Base-by-base conservation (phyloP, 108 stramenopile species). In the Epithemia pelagica region DNA sequence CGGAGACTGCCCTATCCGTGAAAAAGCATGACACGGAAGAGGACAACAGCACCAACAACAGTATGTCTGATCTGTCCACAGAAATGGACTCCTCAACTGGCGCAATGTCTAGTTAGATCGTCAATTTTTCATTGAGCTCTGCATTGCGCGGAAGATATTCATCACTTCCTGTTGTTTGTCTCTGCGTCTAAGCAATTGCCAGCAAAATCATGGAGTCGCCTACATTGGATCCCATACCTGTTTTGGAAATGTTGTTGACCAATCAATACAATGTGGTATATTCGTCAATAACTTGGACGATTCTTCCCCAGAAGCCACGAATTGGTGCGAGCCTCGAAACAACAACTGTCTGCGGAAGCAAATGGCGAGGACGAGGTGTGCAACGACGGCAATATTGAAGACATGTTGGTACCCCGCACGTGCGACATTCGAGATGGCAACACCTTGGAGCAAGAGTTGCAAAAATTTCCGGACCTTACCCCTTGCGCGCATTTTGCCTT, bases 141-240 rank as follows among this genome's bases (percentile, higher is more conserved):
- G n/a, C n/a, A n/a, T n/a, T n/a, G n/a, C n/a, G n/a, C n/a, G n/a
- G n/a, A n/a, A n/a, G n/a, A n/a, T n/a, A n/a, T n/a, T n/a, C n/a
- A n/a, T n/a, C n/a, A n/a, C n/a, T n/a, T n/a, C n/a, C n/a, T n/a
- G n/a, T n/a, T n/a, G n/a, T n/a, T 46, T 46, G 15, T 46, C 37
- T 5, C 15, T 46, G 37, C 37, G 37, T 10, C 37, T 15, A n/a
- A n/a, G n/a, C 37, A 46, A 46, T 15, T 15, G 10, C 15, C 37
- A 46, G 15, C 37, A 46, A 46, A 46, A 5, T 5, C 10, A 5
- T 85, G 99, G 99, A 7, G 87, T 94, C 0, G 99, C 98, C 20
- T 99, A 97, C 86, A 99, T 99, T 66, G 99, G 98, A 27, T 90
- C 90, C 0, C 99, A 99, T 74, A 99, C 99, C 1, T 94, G 96